Evolutionary conservation across 768 basidiomycete species (phyloP), one percentile per base, ranked within the genome.

Genomic region (Imleria badia): DNA sequence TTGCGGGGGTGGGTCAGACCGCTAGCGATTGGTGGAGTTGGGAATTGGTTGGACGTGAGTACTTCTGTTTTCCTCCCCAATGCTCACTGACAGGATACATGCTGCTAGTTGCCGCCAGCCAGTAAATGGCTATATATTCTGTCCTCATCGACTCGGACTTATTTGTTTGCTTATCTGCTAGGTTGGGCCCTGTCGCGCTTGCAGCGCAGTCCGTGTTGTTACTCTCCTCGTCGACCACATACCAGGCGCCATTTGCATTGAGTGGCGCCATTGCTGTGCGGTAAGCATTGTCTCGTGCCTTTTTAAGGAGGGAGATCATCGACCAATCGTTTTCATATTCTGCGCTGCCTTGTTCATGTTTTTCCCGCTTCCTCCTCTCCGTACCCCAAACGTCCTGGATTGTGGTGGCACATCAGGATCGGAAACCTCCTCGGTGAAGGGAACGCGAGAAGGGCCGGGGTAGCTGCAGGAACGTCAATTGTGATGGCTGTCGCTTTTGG

Each of bases 1-100:
- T 95, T 5, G 89, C 90, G 11, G 94, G 96, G 11, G 83, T 92
- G 20, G 51, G 85, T 1, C 92, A 94, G 69, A 87, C 83, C 5
- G 91, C 91, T 1, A 85, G 84, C 5, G 96, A 97, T 71, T 98
- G 95, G 96, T 98, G 95, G 94, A 87, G 89, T 36, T 96, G 96
- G 96, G 94, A 97, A 72, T 79, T 93, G 7, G 72, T 89, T 31
- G 86, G 85, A 22, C 73, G 69, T 71, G 52, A 60, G 69, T 62
- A 6, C n/a, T 20, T 35, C 20, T 42, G 29, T 11, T 41, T 34
- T 17, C 43, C 19, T 45, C 15, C 17, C 26, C 35, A 10, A 41
- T 47, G 11, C 39, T 46, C 15, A 38, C 47, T 54, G 33, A 56
- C 20, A 14, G 19, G 33, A 41, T 22, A 11, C 30, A 10, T 39